Evolutionary conservation across 2,329 filamentous ascomycete genomes (phyloP).

Genomic region (Ophiostoma sp.): DNA sequence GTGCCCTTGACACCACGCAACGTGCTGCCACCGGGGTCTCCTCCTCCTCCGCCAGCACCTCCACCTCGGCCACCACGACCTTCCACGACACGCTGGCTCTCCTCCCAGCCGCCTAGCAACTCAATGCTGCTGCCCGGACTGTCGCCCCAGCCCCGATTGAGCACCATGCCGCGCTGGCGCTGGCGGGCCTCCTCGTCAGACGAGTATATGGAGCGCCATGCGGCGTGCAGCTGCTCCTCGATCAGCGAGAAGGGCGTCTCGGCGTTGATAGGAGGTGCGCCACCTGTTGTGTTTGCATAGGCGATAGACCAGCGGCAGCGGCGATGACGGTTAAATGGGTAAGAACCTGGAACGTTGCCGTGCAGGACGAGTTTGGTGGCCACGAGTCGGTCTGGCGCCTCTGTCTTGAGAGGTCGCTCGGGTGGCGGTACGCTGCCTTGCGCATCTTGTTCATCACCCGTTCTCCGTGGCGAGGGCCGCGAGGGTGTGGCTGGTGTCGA

Average conservation of each 20-base stretch:
- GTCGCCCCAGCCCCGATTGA: conserved; percentile 88
- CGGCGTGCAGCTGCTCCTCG: conserved; percentile 64
- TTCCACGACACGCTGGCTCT: conserved; percentile 36
- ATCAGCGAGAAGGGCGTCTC: conserved; percentile 78
- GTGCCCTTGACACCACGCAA: conserved; percentile 54
- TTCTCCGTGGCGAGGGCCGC: conserved; percentile 58
- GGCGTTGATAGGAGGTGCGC: conserved; percentile 56
- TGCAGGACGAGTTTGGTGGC: conserved; percentile 92
- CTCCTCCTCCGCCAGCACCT: conserved; percentile 22
- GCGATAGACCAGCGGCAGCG: conserved; percentile 82
- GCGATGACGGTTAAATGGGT: conserved; percentile 93
- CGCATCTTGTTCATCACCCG: conserved; percentile 32
- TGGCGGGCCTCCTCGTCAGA: conserved; percentile 53
- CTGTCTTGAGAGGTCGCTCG: conserved; percentile 42
- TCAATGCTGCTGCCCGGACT: conserved; percentile 89
- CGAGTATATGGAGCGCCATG: conserved; percentile 68
- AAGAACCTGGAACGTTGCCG: conserved; percentile 91
- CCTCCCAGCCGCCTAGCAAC: conserved; percentile 82
- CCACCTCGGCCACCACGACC: conserved; percentile 38
- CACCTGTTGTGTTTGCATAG: conserved; percentile 47
- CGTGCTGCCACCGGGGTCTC: conserved; percentile 42
- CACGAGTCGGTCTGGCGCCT: conserved; percentile 66
- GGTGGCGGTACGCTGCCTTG: conserved; percentile 27
- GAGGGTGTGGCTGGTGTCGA: conserved; percentile 71
- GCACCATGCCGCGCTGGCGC: conserved; percentile 73